Base-by-base conservation (phyloP, 1,284 basidiomycete species). In the Blastosporella zonata region DNA sequence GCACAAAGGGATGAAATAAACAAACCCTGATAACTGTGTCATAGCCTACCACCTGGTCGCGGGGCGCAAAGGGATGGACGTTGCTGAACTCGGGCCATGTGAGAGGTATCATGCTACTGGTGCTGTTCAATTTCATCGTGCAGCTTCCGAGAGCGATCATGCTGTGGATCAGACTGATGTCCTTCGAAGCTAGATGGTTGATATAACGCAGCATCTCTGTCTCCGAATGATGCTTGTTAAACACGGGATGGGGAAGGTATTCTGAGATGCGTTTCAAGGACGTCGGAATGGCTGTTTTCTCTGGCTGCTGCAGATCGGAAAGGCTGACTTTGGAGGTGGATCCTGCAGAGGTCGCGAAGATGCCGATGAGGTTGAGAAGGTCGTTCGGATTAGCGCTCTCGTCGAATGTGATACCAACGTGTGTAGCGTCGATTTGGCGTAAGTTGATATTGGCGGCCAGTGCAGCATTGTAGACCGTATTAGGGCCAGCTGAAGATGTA, bases 151-250 rank as follows among this genome's bases (percentile, higher is more conserved):
- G 83, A 3, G 97, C 90, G 61, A 97, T 97, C 93, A 98, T 98
- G 33, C 92, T 85, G 66, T 99, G 95, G 5, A 91, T 89, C 28
- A 99, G 86, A 25, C 92, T 91, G 49, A 98, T 81, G 66, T 99
- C 96, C 74, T 98, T 98, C 48, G 85, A 84, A 59, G 96, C 92
- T 39, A 99, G 81, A 59, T 93, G 86, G 71, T 93, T 84, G 66
- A 99, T 92, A 72, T 97, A 97, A 39, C 94, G 90, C 43, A 99
- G 76, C 88, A 99, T 93, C 73, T 97, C 93, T 1, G 96, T 98
- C 75, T 99, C 96, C 6, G 93, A 96, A 66, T 97, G 95, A 65
- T 98, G 90, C 46, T 84, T 82, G 73, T 94, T 94, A 75, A 97
- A 99, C 38, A 97, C 91, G 0, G 89, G 79, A 67, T 99, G 92